phyloP scores from a whole-genome alignment of 1,139 yeast species.

The Saccharomycopsis phalli region DNA sequence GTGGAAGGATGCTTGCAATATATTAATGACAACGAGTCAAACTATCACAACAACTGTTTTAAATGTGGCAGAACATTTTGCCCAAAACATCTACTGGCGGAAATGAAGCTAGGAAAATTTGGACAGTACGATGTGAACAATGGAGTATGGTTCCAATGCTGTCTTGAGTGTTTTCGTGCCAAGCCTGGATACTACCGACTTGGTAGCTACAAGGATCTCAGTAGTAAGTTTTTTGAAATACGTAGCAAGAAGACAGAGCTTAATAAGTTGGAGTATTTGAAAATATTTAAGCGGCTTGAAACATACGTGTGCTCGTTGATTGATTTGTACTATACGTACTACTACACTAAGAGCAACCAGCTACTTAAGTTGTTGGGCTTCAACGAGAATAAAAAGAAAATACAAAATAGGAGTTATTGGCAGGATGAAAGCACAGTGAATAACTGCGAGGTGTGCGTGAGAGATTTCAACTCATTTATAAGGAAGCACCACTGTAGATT shows the following conservation, averaged over 20 bases:
- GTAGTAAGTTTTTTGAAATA: slow-evolving; percentile 33
- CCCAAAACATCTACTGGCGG: slow-evolving; percentile 49
- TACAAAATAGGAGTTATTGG: slow-evolving; percentile 38
- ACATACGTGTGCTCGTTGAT: slow-evolving; percentile 32
- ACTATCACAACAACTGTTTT: slow-evolving; percentile 11
- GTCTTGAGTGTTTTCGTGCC: slow-evolving; percentile 48
- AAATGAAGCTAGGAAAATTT: slow-evolving; percentile 35
- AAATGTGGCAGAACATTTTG: slow-evolving; percentile 70
- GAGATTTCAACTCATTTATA: slow-evolving; percentile 42
- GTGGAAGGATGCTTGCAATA: slow-evolving; percentile 28
- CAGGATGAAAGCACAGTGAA: slow-evolving; percentile 42
- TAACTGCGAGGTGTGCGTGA: slow-evolving; percentile 58
- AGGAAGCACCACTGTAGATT: slow-evolving; percentile 84
- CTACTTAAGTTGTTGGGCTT: slow-evolving; percentile 8
- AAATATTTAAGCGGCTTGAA: slow-evolving; percentile 56
- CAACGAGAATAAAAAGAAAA: slow-evolving; percentile 10
- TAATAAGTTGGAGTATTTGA: slow-evolving; percentile 42
- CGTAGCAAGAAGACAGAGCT: slow-evolving; percentile 35
- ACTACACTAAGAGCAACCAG: slow-evolving; percentile 1
- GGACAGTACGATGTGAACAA: slow-evolving; percentile 38
- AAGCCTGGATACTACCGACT: slow-evolving; percentile 47
- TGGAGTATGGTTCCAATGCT: slow-evolving; percentile 67
- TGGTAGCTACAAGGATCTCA: slow-evolving; percentile 38
- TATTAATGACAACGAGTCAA: background rate
- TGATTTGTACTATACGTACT: slow-evolving; percentile 21